Evolutionary conservation across 1,284 basidiomycete species (phyloP).

Genomic region (Inonotus hispidus): DNA sequence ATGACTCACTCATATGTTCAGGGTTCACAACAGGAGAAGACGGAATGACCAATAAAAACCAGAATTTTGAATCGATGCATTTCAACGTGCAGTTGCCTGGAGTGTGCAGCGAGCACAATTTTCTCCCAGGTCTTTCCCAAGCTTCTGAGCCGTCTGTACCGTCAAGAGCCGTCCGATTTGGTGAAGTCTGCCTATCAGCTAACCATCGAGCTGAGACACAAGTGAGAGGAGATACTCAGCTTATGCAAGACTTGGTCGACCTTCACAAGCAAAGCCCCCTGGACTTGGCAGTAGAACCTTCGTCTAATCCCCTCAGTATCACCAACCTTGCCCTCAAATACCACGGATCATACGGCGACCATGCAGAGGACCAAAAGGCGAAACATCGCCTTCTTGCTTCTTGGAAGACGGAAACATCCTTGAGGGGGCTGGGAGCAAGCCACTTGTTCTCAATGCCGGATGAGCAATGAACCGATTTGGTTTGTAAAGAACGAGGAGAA

Average conservation of each 20-base stretch:
- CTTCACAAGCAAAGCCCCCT: not conserved
- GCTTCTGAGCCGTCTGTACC: not conserved
- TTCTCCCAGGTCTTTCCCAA: too few relatives aligned
- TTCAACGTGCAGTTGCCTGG: slow-evolving; percentile 5
- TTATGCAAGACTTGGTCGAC: slow-evolving; percentile 5
- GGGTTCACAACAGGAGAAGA: slow-evolving; percentile 9
- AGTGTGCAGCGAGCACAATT: not conserved
- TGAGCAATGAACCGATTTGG: not conserved
- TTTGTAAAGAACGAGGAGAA: slow-evolving; percentile 3
- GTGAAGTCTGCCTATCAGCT: not conserved
- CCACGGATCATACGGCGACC: slow-evolving; percentile 23
- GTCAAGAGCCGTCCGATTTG: not conserved
- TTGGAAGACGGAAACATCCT: slow-evolving; percentile 16
- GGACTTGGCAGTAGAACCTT: not conserved
- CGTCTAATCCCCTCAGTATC: not conserved
- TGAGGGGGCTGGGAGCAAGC: not conserved
- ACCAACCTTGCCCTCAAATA: slow-evolving; percentile 16
- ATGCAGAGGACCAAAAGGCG: slow-evolving; percentile 22
- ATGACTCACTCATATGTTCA: not conserved
- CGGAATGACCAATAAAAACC: slow-evolving; percentile 20
- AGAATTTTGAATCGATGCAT: slow-evolving; percentile 20
- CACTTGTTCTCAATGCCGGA: not conserved
- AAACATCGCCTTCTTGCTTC: slow-evolving; percentile 10
- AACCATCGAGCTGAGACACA: slow-evolving; percentile 1
- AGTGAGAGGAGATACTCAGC: not conserved